Conservation (phyloP, 2,329 filamentous ascomycete species). For the Sporothrix brasiliensis region DNA sequence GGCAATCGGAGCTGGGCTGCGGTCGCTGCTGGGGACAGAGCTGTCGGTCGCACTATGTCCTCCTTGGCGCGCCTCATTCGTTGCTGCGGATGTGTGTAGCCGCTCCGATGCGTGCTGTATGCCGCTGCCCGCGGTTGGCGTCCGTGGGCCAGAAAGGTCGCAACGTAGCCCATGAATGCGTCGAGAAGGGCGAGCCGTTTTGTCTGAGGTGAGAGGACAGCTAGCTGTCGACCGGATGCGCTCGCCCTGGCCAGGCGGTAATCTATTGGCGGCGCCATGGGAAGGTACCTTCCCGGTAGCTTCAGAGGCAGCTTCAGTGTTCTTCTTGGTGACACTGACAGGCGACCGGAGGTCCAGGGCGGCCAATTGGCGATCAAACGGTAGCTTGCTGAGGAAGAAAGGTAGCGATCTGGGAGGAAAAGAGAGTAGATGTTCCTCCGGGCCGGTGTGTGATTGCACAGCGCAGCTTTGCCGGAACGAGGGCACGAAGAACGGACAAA, state of each 20-base stretch:
- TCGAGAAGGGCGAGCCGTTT: slow-evolving; percentile 33
- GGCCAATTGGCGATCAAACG: slow-evolving; percentile 2
- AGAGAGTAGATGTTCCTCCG: background rate
- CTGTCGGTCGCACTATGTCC: background rate
- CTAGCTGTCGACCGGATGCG: background rate
- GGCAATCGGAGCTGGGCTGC: background rate
- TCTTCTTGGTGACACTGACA: background rate
- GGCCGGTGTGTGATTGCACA: background rate
- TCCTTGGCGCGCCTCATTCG: slow-evolving; percentile 4
- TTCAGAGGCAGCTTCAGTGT: background rate
- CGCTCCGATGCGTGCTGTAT: background rate
- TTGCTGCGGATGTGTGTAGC: slow-evolving; percentile 11
- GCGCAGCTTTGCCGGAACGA: background rate
- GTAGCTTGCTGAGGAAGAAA: background rate
- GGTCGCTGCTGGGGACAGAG: background rate
- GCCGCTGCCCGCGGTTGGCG: slow-evolving; percentile 10
- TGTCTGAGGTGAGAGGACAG: slow-evolving; percentile 9
- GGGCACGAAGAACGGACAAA: background rate
- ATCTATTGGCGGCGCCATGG: slow-evolving; percentile 17
- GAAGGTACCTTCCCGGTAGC: background rate
- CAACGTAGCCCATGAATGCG: slow-evolving; percentile 36
- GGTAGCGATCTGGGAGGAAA: background rate
- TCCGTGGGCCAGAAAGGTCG: slow-evolving; percentile 32
- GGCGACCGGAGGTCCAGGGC: background rate
- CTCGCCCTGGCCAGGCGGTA: slow-evolving; percentile 4